A percentile compares a stretch with the other conserved stretches of the same genome.
Conservation (phyloP, 2,329 filamentous ascomycete genomes). For the Apiospora sp. region DNA sequence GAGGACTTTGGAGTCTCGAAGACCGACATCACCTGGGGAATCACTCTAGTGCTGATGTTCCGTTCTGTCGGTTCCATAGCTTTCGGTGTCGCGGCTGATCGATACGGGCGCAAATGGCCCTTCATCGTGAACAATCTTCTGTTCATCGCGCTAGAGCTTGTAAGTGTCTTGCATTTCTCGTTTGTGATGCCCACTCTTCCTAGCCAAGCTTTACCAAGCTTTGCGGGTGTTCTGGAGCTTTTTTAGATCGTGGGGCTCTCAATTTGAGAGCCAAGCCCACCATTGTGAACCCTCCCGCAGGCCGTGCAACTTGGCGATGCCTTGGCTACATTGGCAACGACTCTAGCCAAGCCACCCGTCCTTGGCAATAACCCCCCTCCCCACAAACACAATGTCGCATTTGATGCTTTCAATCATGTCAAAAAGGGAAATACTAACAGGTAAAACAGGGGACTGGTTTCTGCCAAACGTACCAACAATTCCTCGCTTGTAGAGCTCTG, state of each 20-base stretch:
- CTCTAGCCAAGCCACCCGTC: slow-evolving; percentile 8
- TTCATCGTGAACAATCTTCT: slow-evolving; percentile 80
- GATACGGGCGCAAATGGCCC: slow-evolving; percentile 72
- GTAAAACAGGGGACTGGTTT: slow-evolving; percentile 68
- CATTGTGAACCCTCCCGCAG: slow-evolving; percentile 26
- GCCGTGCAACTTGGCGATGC: slow-evolving; percentile 32
- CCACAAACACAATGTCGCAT: not conserved
- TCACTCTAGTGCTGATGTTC: slow-evolving; percentile 69
- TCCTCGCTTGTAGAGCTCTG: slow-evolving; percentile 76
- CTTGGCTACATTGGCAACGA: slow-evolving; percentile 37
- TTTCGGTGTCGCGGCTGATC: slow-evolving; percentile 63
- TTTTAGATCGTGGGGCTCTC: slow-evolving; percentile 8
- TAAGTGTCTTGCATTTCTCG: slow-evolving; percentile 44
- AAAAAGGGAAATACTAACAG: not conserved
- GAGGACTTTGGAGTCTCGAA: slow-evolving; percentile 60
- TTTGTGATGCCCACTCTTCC: slow-evolving; percentile 24
- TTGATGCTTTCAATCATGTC: not conserved
- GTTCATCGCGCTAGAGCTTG: slow-evolving; percentile 75
- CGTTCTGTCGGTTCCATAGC: slow-evolving; percentile 62
- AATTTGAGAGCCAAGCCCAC: slow-evolving; percentile 23
- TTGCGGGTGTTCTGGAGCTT: slow-evolving; percentile 3
- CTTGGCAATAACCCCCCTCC: not conserved
- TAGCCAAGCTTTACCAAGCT: slow-evolving; percentile 21
- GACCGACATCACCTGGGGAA: slow-evolving; percentile 70
- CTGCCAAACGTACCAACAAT: slow-evolving; percentile 71